A percentile compares a stretch with the other conserved stretches of the same genome.
Conservation (phyloP, 345 rosid genomes). For the Camelina sativa region DNA sequence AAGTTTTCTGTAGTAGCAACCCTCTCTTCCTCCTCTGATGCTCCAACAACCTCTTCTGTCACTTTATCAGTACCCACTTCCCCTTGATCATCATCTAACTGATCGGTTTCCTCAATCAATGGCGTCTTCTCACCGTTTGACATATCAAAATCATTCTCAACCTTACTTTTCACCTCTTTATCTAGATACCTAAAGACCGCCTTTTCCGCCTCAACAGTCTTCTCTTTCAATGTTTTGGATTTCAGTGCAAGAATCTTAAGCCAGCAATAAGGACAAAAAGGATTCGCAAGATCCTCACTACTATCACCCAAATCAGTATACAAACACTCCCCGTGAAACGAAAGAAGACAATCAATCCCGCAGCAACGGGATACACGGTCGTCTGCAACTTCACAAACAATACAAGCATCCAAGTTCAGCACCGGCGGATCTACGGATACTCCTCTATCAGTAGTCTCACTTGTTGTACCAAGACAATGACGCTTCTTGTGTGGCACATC, state of each 20-base stretch:
- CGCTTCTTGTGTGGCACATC: constrained; percentile 36
- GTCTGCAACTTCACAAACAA: constrained; percentile 31
- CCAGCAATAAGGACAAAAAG: constrained; percentile 44
- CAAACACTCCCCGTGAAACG: constrained; percentile 37
- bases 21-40: constrained; percentile 24
- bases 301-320: constrained; percentile 6
- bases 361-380: constrained; percentile 19
- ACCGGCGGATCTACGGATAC: background rate
- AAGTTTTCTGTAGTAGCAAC: constrained; percentile 17
- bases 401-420: constrained; percentile 32
- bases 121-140: constrained; percentile 24
- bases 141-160: constrained; percentile 29
- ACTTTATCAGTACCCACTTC: constrained; percentile 1
- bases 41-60: background rate
- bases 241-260: background rate
- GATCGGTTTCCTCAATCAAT: background rate
- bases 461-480: constrained; percentile 18
- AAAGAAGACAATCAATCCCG: constrained; percentile 29
- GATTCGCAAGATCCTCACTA: constrained; percentile 23
- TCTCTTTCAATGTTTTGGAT: constrained; percentile 16
- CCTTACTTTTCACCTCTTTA: constrained; percentile 12
- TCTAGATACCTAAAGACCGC: constrained; percentile 23
- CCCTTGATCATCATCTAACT: constrained; percentile 6
- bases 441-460: constrained; percentile 1
- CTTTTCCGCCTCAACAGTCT: constrained; percentile 23